Conservation (phyloP, 2,329 filamentous ascomycete species). For the Epichloe glyceriae region DNA sequence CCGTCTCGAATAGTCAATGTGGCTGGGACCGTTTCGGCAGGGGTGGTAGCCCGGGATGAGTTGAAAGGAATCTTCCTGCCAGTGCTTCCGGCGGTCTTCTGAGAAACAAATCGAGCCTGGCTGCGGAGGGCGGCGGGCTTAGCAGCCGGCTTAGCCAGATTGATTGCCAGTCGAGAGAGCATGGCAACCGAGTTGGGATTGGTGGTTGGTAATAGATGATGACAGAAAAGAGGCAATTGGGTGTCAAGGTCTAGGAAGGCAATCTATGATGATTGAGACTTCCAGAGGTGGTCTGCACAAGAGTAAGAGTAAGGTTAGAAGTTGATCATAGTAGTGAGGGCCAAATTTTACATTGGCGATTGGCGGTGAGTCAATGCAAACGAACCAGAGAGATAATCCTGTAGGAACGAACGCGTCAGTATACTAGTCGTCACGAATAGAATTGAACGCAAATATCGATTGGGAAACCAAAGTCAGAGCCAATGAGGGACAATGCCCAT, state of each 20-base stretch:
- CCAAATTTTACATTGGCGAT: background rate
- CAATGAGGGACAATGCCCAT: background rate
- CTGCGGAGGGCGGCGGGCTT: conserved; percentile 28
- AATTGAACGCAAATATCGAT: background rate
- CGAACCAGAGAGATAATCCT: conserved; percentile 70
- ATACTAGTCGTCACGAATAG: conserved; percentile 3
- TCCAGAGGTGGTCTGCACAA: conserved; percentile 29
- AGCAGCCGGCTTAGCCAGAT: conserved; percentile 40
- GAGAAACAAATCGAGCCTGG: conserved; percentile 23
- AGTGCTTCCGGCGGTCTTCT: conserved; percentile 46
- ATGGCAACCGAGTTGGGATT: conserved; percentile 28
- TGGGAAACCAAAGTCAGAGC: too few relatives aligned
- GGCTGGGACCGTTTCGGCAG: conserved; percentile 47
- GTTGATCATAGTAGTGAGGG: conserved; percentile 15
- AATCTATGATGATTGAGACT: conserved; percentile 22
- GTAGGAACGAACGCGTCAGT: conserved; percentile 28
- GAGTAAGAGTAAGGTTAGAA: background rate
- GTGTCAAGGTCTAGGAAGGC: background rate
- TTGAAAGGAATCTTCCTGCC: conserved; percentile 53
- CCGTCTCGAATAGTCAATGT: conserved; percentile 95
- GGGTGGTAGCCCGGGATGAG: conserved; percentile 45
- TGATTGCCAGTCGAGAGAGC: conserved; percentile 44
- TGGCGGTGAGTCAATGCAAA: conserved; percentile 27
- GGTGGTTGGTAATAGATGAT: background rate
- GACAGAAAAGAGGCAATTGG: background rate